phyloP scores from a whole-genome alignment of 192 early-diverging fungal species.

The Pilobolus umbonatus region DNA sequence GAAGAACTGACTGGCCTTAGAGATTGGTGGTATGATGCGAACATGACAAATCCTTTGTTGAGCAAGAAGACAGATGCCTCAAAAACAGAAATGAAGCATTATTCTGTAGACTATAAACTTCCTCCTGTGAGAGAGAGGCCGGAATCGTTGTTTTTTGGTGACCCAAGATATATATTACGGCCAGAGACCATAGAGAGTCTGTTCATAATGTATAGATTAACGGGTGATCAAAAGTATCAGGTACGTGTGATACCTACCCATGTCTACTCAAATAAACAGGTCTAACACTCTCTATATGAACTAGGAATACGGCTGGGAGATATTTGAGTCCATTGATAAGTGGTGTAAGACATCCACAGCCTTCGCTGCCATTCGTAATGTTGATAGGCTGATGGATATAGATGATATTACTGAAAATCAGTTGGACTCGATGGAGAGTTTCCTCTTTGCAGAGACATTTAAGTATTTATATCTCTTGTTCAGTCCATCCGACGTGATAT shows the following conservation, averaged over 20 bases:
- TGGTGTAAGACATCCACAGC: constrained; percentile 44
- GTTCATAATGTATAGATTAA: constrained; percentile 68
- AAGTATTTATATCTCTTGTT: constrained; percentile 70
- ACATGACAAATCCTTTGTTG: neutral
- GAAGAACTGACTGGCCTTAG: neutral
- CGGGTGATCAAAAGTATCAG: constrained; percentile 62
- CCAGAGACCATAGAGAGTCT: constrained; percentile 68
- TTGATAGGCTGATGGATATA: constrained; percentile 10
- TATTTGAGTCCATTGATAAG: constrained; percentile 45
- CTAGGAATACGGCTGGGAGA: constrained; percentile 64
- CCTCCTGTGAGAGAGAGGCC: neutral
- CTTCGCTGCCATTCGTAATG: constrained; percentile 40
- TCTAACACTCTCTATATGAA: neutral
- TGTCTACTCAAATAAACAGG: neutral
- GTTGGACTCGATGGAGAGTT: constrained; percentile 35
- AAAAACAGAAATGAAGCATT: neutral
- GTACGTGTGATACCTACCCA: neutral
- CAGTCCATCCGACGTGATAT: constrained; percentile 45
- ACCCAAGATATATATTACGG: constrained; percentile 13
- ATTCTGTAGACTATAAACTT: constrained; percentile 10
- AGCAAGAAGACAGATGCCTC: neutral
- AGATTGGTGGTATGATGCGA: constrained; percentile 7
- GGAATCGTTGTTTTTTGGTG: neutral
- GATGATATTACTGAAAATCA: neutral
- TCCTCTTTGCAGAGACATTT: constrained; percentile 68